Evolutionary conservation across 441 rosid species (phyloP).

Genomic region (Corymbia citriodora): DNA sequence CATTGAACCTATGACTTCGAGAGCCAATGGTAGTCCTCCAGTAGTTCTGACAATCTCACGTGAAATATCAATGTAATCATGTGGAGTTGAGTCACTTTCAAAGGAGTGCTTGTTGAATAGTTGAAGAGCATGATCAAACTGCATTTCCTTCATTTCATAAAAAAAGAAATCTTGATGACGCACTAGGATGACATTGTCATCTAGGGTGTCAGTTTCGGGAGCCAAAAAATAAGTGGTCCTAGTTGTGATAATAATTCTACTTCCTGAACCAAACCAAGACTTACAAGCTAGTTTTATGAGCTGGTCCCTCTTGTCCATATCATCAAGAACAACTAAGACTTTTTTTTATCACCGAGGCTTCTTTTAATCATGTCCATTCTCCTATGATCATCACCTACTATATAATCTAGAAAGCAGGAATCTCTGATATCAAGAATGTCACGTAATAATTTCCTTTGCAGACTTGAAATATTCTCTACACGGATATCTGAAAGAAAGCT

Average conservation of each 20-base stretch:
- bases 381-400: fast-evolving
- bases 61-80: background rate
- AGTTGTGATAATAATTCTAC: background rate
- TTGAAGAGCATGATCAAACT: background rate
- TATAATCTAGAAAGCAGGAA: fast-evolving
- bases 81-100: background rate
- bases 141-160: background rate
- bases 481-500: background rate
- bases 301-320: background rate
- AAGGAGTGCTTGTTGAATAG: background rate
- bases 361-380: background rate
- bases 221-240: background rate
- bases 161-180: background rate
- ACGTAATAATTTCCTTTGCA: background rate
- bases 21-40: background rate
- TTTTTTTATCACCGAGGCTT: fast-evolving
- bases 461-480: fast-evolving
- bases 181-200: fast-evolving
- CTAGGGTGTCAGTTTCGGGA: background rate
- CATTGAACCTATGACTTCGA: background rate
- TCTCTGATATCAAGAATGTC: fast-evolving
- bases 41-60: background rate
- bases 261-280: background rate
- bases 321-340: background rate
- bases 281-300: background rate